A percentile compares a stretch with the other conserved stretches of the same genome.
phyloP scores from a whole-genome alignment of 148 eudicot species.

The Rhododendron mucronatum region DNA sequence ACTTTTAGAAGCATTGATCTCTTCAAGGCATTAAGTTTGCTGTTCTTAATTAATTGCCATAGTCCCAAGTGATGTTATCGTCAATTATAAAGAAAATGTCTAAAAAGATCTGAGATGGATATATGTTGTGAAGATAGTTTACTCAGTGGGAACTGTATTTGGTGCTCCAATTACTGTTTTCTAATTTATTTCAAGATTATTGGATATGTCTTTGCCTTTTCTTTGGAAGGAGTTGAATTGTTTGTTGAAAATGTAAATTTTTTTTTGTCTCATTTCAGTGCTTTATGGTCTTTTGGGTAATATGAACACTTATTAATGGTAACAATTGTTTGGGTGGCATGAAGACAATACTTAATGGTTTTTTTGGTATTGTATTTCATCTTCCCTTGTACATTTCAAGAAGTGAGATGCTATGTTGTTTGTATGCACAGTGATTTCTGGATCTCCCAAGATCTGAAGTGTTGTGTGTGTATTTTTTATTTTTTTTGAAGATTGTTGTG shows the following conservation, averaged over 20 bases:
- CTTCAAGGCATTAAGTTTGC: neutral
- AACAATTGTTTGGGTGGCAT: neutral
- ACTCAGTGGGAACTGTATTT: neutral
- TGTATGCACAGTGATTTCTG: neutral
- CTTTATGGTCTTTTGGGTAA: neutral
- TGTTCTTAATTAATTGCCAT: neutral
- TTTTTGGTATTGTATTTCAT: neutral
- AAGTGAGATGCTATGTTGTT: neutral
- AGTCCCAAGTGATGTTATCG: neutral
- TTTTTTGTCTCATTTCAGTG: neutral
- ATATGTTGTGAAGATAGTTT: neutral
- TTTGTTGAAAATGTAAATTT: neutral
- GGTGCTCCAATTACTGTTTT: neutral
- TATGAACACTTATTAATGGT: neutral
- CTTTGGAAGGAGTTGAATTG: neutral
- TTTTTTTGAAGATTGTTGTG: neutral
- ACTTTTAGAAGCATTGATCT: neutral
- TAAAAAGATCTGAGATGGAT: neutral
- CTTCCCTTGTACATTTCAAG: neutral
- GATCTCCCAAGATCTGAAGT: neutral
- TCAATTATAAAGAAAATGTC: neutral
- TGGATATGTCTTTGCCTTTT: neutral
- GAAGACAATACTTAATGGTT: neutral
- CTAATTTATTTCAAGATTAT: neutral
- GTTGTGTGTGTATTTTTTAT: neutral